These are phyloP conservation scores for Besnoitia besnoiti DNA, from an alignment of 169 alveolate species.

Conservation along the genomic window DNA sequence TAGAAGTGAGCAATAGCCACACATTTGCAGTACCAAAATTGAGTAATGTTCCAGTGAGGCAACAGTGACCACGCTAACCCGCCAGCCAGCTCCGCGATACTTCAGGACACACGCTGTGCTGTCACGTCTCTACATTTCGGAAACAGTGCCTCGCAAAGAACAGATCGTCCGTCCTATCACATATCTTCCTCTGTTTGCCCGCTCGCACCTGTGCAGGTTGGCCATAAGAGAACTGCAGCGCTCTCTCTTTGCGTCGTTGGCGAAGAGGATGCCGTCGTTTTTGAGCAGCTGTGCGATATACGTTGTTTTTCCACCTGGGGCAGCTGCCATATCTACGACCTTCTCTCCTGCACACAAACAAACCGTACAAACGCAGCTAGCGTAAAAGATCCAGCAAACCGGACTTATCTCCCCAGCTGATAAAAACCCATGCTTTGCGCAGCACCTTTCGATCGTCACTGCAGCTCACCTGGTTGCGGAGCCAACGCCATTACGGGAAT, in stretches of 20 bases:
- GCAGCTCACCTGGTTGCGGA: slow-evolving; percentile 85
- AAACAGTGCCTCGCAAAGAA: too few relatives aligned
- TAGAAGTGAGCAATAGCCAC: background rate
- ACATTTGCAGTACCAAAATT: too few relatives aligned
- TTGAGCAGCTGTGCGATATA: slow-evolving; percentile 93
- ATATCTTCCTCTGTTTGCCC: background rate
- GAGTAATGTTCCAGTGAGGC: too few relatives aligned
- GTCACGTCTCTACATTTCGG: too few relatives aligned
- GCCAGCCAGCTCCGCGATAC: too few relatives aligned
- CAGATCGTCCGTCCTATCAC: too few relatives aligned
- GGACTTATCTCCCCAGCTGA: too few relatives aligned
- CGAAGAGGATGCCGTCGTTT: slow-evolving; percentile 90
- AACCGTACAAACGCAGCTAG: background rate
- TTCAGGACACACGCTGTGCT: too few relatives aligned
- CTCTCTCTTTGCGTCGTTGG: slow-evolving; percentile 90
- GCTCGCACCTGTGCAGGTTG: slow-evolving; percentile 51
- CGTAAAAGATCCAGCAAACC: too few relatives aligned
- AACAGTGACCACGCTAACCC: too few relatives aligned
- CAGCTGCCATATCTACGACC: slow-evolving; percentile 95
- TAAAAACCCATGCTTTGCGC: background rate
- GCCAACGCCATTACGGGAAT: slow-evolving; percentile 92
- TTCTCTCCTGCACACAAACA: slow-evolving; percentile 74
- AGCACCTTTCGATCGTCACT: background rate
- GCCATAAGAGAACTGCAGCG: slow-evolving; percentile 62
- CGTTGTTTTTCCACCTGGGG: slow-evolving; percentile 91